Base-by-base conservation (phyloP, 148 eudicot genomes). In the Rhododendron ferrugineum region DNA sequence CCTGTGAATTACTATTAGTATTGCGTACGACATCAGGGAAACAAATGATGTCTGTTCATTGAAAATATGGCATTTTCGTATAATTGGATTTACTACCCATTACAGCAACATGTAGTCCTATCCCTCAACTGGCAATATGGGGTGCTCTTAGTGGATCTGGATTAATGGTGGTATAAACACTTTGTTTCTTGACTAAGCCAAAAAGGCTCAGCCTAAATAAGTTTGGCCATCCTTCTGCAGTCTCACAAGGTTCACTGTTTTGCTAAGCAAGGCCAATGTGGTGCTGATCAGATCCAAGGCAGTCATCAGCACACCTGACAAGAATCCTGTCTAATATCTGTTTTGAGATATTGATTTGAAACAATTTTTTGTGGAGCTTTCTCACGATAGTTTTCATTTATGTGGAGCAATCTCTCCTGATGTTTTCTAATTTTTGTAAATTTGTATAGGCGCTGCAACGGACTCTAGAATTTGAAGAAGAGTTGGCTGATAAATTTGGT, bases 391-490 rank as follows among this genome's bases (percentile, higher is more conserved):
- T 50, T 70, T 30, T 83, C 30, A 30, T 28, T 70, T 70, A 9
- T 56, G 76, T 1, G 40, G 11, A 36, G 22, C 34, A 20, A 30
- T 28, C n/a, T 44, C 46, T 49, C 62, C 36, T 18, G 83, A 26
- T 76, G 18, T 68, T 75, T 78, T 37, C 14, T 78, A 40, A 34
- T 64, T 78, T 81, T 87, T 60, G 78, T 86, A 49, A 46, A 83
- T 42, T 81, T 90, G 80, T 60, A 81, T 84, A 96, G 99, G 99
- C 99, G 8, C 87, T 97, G 87, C 99, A 97, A 86, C 90, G 99
- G 82, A 97, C 99, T 86, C 86, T 95, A 86, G 99, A 97, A 86
- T 97, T 97, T 88, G 99, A 97, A 90, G 98, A 95, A 78, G 99
- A 97, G 88, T 87, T 95, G 78, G 99, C 98, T 18, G 98, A 95